Percentiles rank a stretch among this genome's conserved stretches.
phyloP scores from a whole-genome alignment of 495 filamentous ascomycete genomes.

The Mycothermus thermophilus region DNA sequence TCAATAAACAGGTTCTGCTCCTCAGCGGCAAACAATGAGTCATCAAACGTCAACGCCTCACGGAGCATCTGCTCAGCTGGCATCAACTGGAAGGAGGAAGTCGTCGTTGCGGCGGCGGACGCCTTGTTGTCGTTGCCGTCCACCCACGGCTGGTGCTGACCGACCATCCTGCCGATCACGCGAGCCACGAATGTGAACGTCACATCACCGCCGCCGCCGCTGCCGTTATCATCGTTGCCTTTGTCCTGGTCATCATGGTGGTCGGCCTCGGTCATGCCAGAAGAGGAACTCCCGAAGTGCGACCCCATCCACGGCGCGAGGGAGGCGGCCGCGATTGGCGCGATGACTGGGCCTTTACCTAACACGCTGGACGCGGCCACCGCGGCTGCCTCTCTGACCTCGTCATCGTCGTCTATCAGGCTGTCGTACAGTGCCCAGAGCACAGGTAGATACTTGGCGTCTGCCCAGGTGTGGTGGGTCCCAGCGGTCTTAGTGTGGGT shows the following conservation, averaged over 20 bases:
- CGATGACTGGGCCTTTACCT: conserved; percentile 17
- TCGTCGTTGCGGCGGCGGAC: no score
- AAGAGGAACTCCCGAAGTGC: conserved; percentile 12
- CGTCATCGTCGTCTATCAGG: conserved; percentile 84
- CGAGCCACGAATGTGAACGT: conserved; percentile 20
- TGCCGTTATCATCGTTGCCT: no score
- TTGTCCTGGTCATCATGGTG: no score
- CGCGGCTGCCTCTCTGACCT: conserved; percentile 57
- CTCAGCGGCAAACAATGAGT: conserved; percentile 69
- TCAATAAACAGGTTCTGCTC: conserved; percentile 87
- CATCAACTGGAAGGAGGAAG: conserved; percentile 13
- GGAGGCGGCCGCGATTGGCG: conserved; percentile 25
- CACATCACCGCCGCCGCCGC: no score
- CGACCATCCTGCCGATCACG: conserved; percentile 22
- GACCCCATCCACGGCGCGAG: conserved; percentile 24
- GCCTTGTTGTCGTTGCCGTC: no score
- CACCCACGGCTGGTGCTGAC: conserved; percentile 11
- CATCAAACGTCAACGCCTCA: conserved; percentile 45
- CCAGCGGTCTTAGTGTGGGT: neutral
- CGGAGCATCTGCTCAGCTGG: conserved; percentile 35
- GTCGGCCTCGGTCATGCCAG: no score
- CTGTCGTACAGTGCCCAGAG: conserved; percentile 37
- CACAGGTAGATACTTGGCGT: conserved; percentile 27
- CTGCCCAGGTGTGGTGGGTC: neutral
- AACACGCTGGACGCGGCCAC: conserved; percentile 26